Base-by-base conservation (phyloP, 306 rosid genomes). In the Prunus campanulata region DNA sequence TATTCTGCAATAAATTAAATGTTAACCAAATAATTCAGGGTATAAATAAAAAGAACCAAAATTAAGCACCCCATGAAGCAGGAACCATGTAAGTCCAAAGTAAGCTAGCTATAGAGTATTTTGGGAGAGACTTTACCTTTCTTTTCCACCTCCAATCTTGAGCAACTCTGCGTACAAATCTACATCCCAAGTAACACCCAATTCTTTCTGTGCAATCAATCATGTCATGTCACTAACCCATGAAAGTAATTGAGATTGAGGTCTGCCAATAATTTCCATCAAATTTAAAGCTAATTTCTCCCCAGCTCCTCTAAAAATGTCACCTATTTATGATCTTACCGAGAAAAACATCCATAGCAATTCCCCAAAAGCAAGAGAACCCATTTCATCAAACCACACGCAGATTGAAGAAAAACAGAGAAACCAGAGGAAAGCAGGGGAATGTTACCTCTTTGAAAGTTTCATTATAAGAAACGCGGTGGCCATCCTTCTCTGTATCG, bases 111-210 rank as follows among this genome's bases (percentile, higher is more conserved):
- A 25, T 13, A n/a, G 2, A n/a, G 14, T 49, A 4, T 46, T 49
- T 18, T 2, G 19, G 14, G 64, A 69, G 72, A 67, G 42, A 20
- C 27, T 60, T 65, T 63, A 92, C 98, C 98, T 87, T 90, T 95
- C 98, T 85, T 95, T 95, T 77, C 98, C 98, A 66, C 98, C 98
- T 78, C 97, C 98, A 81, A 95, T 95, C 83, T 95, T 92, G 86
- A 95, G 98, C 81, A 95, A 83, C 76, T 95, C 97, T 3, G 97
- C 97, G 20, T 92, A 95, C 90, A 95, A 88, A 55, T 95, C 98
- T 49, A 95, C 98, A 83, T 92, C 96, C 98, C 98, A 95, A 0
- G 92, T 88, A 72, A 90, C 92, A 8, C 97, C 93, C 84, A 95
- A 87, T 79, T 88, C 96, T 87, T 75, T 92, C 98, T 95, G 87